Percentiles rank a stretch among this genome's conserved stretches.
These are phyloP conservation scores for Lumnitzera racemosa DNA, from an alignment of 345 rosid species.

Conservation along the genomic window DNA sequence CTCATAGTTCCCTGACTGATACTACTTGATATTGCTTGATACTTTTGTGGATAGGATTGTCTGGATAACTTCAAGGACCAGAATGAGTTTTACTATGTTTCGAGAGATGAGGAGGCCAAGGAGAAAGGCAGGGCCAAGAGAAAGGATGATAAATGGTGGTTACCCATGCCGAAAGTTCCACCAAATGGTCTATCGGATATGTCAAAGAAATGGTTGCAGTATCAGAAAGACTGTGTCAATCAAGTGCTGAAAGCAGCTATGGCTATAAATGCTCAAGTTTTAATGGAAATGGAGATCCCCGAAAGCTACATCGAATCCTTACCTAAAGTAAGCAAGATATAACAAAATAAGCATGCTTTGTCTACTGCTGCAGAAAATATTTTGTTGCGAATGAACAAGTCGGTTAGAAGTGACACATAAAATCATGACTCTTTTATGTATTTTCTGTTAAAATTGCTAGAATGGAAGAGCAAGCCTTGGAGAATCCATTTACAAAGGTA, in stretches of 20 bases:
- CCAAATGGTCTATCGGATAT: slow-evolving; percentile 62
- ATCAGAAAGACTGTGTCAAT: slow-evolving; percentile 78
- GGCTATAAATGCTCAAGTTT: slow-evolving; percentile 88
- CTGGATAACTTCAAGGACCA: slow-evolving; percentile 73
- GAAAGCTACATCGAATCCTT: slow-evolving; percentile 78
- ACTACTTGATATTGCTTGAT: no score
- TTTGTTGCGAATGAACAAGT: no score
- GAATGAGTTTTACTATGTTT: slow-evolving; percentile 56
- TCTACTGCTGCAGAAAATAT: no score
- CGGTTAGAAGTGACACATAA: no score
- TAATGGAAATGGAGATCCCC: slow-evolving; percentile 83
- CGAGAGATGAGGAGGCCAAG: slow-evolving; percentile 60
- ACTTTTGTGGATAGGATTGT: slow-evolving; percentile 42
- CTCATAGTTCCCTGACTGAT: no score
- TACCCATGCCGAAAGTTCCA: slow-evolving; percentile 74
- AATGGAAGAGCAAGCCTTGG: slow-evolving; percentile 90
- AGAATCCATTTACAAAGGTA: slow-evolving; percentile 57
- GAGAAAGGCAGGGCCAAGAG: slow-evolving; percentile 38
- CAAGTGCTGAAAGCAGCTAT: slow-evolving; percentile 94
- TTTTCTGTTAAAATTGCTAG: slow-evolving; percentile 18
- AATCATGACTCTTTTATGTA: no score
- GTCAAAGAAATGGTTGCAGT: slow-evolving; percentile 60
- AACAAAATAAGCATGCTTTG: no score
- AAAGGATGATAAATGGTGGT: slow-evolving; percentile 89
- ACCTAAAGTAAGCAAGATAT: not conserved